phyloP scores from a whole-genome alignment of 306 rosid species.

The Medicago lupulina region DNA sequence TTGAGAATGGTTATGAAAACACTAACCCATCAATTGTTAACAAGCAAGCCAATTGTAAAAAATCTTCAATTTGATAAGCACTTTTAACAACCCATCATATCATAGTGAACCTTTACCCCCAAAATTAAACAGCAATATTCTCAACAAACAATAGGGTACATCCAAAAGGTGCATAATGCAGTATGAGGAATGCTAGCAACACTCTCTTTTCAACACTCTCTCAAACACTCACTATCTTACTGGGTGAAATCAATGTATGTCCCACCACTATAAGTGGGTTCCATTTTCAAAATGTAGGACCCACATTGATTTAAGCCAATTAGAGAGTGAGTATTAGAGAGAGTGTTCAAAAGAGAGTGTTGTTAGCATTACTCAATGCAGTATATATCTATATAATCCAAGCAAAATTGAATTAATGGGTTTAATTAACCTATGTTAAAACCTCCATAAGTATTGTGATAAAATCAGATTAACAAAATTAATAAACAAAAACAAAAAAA shows the following conservation, averaged over 20 bases:
- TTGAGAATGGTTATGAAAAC: background rate
- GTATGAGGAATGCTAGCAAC: too few relatives aligned
- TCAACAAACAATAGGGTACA: conserved; percentile 19
- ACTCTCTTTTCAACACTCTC: too few relatives aligned
- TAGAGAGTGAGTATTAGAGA: too few relatives aligned
- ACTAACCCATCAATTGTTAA: conserved; percentile 8
- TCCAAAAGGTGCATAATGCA: conserved; percentile 1
- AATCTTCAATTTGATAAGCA: background rate
- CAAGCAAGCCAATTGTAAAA: background rate
- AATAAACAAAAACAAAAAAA: background rate
- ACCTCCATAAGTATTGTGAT: conserved; percentile 5
- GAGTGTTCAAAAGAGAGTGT: too few relatives aligned
- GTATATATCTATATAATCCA: background rate
- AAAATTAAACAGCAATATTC: conserved; percentile 1
- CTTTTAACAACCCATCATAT: background rate
- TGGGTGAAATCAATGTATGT: too few relatives aligned
- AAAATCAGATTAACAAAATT: background rate
- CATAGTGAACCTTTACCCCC: conserved; percentile 12
- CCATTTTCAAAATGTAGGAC: too few relatives aligned
- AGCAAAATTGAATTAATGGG: conserved; percentile 14
- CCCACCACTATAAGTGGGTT: too few relatives aligned
- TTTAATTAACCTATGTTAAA: background rate
- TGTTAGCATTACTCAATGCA: too few relatives aligned
- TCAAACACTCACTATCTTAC: too few relatives aligned
- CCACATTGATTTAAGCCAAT: too few relatives aligned